Evolutionary conservation across 257 asterid genomes (phyloP).

Genomic region (Apocynum venetum): DNA sequence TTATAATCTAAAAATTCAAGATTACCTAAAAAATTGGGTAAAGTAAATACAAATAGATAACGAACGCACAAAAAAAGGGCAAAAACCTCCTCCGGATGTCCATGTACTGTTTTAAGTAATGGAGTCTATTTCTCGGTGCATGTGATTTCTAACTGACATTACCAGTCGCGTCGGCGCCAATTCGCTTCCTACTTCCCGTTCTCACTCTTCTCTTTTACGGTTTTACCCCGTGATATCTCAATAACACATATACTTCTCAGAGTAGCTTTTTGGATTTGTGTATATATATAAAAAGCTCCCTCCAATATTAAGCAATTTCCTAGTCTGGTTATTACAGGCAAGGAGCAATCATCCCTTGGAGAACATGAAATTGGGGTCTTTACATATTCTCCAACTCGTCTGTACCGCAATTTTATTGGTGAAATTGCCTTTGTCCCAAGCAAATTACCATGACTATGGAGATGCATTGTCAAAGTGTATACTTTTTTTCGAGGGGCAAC

Average conservation of each 20-base stretch:
- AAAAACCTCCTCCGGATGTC: no score
- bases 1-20: no score
- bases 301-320: background rate
- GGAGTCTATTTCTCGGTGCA: conserved; percentile 34
- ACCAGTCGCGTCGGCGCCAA: conserved; percentile 35
- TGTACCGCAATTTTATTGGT: conserved; percentile 12
- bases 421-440: conserved; percentile 23
- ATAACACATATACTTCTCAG: background rate
- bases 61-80: no score
- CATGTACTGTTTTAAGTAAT: background rate
- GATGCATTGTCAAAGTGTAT: conserved; percentile 81
- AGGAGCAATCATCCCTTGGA: background rate
- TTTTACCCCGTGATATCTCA: conserved; percentile 38
- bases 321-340: background rate
- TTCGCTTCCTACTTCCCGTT: conserved; percentile 10
- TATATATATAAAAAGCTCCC: background rate
- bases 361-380: conserved; percentile 28
- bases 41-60: no score
- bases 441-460: conserved; percentile 59
- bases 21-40: no score
- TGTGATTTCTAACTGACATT: conserved; percentile 54
- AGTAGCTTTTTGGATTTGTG: background rate
- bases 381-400: conserved; percentile 13
- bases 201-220: background rate
- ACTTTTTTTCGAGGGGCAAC: conserved; percentile 87